Conservation (phyloP, 257 asterid species). For the Solanum chilense region DNA sequence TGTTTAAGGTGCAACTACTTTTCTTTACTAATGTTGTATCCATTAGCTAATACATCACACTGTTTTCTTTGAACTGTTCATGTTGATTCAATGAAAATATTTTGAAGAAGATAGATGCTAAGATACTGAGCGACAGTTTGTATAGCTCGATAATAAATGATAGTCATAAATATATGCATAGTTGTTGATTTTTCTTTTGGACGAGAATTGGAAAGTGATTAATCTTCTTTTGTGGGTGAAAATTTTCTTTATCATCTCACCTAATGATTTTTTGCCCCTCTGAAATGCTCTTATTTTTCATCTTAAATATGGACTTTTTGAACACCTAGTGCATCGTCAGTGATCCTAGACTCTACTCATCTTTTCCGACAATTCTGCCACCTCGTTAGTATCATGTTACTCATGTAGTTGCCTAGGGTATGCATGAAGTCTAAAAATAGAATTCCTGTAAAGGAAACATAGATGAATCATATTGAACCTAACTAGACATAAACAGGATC, state of each 20-base stretch:
- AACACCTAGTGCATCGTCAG: neutral
- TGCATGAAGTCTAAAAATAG: neutral
- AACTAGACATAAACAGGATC: neutral
- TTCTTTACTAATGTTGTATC: neutral
- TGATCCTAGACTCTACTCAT: neutral
- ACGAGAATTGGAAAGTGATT: neutral
- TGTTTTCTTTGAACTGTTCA: neutral
- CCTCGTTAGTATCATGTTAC: neutral
- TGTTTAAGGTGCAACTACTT: slow-evolving; percentile 22
- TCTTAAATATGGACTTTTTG: neutral
- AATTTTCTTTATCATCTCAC: neutral
- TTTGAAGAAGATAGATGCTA: neutral
- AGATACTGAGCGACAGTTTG: neutral
- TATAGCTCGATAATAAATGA: neutral
- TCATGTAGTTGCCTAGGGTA: neutral
- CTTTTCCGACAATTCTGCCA: neutral
- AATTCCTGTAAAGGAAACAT: neutral
- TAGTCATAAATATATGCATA: neutral
- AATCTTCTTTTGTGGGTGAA: neutral
- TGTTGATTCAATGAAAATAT: neutral
- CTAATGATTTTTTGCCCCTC: neutral
- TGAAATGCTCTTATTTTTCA: neutral
- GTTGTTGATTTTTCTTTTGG: neutral
- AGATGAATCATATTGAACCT: neutral
- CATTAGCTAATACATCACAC: neutral